A percentile compares a stretch with the other conserved stretches of the same genome.
Conservation (phyloP, 2,329 filamentous ascomycete genomes). For the Parastagonospora avenae region DNA sequence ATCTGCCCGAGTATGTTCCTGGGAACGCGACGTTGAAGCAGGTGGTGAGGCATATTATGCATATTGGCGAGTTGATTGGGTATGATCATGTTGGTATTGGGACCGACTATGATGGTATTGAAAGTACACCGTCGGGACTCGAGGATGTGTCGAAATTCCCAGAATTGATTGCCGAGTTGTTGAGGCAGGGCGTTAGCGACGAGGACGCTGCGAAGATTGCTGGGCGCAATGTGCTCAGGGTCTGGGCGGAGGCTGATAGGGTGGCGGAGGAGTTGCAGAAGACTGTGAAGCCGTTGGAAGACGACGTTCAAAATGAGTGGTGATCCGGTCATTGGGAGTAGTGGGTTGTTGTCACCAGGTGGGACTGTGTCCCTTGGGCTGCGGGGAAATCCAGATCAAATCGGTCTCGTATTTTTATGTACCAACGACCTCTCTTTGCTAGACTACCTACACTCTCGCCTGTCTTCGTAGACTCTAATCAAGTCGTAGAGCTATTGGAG, state of each 20-base stretch:
- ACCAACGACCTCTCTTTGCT: too few species aligned
- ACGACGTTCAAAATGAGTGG: constrained; percentile 44
- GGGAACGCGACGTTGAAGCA: constrained; percentile 75
- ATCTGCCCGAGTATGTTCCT: constrained; percentile 70
- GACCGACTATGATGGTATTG: constrained; percentile 86
- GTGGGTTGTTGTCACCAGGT: too few species aligned
- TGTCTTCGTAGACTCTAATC: too few species aligned
- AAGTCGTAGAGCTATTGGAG: too few species aligned
- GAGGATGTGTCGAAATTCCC: constrained; percentile 88
- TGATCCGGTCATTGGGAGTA: too few species aligned
- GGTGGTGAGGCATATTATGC: constrained; percentile 77
- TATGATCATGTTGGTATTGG: constrained; percentile 88
- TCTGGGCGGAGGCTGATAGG: constrained; percentile 55
- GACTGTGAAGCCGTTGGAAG: constrained; percentile 50
- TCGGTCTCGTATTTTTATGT: too few species aligned
- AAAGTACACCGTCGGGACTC: constrained; percentile 69
- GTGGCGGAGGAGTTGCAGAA: constrained; percentile 5
- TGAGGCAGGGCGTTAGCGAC: constrained; percentile 75
- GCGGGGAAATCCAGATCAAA: too few species aligned
- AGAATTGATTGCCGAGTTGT: constrained; percentile 73
- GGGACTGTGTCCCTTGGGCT: too few species aligned
- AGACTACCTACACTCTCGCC: too few species aligned
- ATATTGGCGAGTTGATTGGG: constrained; percentile 83
- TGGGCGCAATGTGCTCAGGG: constrained; percentile 80
- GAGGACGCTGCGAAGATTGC: constrained; percentile 74